These are phyloP conservation scores for Arthrobotrys pseudoclavata DNA, from an alignment of 2,329 filamentous ascomycete genomes.

Conservation along the genomic window DNA sequence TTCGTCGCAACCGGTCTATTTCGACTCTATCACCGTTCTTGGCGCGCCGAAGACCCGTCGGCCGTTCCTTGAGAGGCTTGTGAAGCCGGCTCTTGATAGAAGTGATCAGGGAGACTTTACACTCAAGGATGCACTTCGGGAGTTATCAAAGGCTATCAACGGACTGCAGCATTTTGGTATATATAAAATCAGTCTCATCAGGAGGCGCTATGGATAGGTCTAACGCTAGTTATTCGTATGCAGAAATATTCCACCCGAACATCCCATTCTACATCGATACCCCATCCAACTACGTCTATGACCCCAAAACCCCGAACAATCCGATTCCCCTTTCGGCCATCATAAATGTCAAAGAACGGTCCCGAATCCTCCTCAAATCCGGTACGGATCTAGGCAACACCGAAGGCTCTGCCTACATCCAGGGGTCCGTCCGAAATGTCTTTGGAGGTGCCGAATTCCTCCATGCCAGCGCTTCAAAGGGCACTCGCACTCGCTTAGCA, in stretches of 20 bases:
- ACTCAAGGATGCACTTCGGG: slow-evolving; percentile 81
- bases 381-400: slow-evolving; percentile 94
- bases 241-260: slow-evolving; percentile 88
- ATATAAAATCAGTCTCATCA: slow-evolving; percentile 59
- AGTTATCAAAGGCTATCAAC: slow-evolving; percentile 77
- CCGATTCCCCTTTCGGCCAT: slow-evolving; percentile 79
- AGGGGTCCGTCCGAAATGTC: slow-evolving; percentile 88
- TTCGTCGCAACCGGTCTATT: slow-evolving; percentile 85
- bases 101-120: slow-evolving; percentile 79
- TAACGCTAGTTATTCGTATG: slow-evolving; percentile 22
- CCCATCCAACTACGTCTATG: slow-evolving; percentile 54
- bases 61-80: slow-evolving; percentile 83
- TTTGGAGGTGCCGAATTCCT: slow-evolving; percentile 94
- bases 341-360: slow-evolving; percentile 82
- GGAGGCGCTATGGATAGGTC: background rate
- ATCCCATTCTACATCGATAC: slow-evolving; percentile 85
- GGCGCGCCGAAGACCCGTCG: slow-evolving; percentile 86
- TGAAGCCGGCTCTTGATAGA: slow-evolving; percentile 80
- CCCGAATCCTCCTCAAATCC: slow-evolving; percentile 88
- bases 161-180: slow-evolving; percentile 85
- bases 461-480: slow-evolving; percentile 82
- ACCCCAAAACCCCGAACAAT: slow-evolving; percentile 76
- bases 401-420: slow-evolving; percentile 92
- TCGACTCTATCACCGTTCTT: slow-evolving; percentile 86
- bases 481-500: slow-evolving; percentile 89